phyloP scores from a whole-genome alignment of 208 protist genomes.

The Sergeia podlipaevii region DNA sequence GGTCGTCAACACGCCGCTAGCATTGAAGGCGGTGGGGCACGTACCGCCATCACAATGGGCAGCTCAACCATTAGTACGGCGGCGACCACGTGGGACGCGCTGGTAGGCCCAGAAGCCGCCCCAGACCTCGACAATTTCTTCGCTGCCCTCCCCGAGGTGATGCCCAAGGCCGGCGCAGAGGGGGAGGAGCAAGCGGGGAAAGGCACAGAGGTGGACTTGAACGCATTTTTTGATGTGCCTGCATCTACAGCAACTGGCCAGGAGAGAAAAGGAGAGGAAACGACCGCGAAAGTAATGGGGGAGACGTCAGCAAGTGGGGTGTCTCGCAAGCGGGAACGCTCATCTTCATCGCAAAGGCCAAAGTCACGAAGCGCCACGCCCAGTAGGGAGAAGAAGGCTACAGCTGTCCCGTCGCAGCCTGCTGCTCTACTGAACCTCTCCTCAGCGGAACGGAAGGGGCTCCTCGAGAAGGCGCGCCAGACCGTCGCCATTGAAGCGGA shows the following conservation, averaged over 20 bases:
- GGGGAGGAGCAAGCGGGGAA: background rate
- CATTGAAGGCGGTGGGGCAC: background rate
- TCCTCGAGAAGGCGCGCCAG: background rate
- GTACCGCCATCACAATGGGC: background rate
- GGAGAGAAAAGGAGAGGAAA: constrained; percentile 7
- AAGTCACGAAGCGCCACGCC: too few relatives aligned
- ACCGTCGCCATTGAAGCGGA: background rate
- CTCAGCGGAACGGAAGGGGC: too few relatives aligned
- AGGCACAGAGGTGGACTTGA: background rate
- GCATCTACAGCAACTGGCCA: constrained; percentile 7
- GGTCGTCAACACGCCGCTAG: background rate
- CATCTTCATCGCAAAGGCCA: too few relatives aligned
- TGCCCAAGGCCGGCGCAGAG: constrained; percentile 7
- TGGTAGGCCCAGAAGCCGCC: constrained; percentile 8
- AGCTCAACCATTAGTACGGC: too few relatives aligned
- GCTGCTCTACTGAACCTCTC: too few relatives aligned
- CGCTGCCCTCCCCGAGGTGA: constrained; percentile 25
- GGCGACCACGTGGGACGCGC: constrained; percentile 12
- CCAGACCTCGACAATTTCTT: constrained; percentile 41
- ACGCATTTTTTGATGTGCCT: constrained; percentile 12
- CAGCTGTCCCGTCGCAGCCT: too few relatives aligned
- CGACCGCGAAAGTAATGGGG: background rate
- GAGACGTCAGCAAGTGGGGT: background rate
- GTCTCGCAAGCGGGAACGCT: background rate
- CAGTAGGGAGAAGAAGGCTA: too few relatives aligned